A percentile compares a stretch with the other conserved stretches of the same genome.
These are phyloP conservation scores for Prunella vulgaris DNA, from an alignment of 257 asterid species.

Conservation along the genomic window DNA sequence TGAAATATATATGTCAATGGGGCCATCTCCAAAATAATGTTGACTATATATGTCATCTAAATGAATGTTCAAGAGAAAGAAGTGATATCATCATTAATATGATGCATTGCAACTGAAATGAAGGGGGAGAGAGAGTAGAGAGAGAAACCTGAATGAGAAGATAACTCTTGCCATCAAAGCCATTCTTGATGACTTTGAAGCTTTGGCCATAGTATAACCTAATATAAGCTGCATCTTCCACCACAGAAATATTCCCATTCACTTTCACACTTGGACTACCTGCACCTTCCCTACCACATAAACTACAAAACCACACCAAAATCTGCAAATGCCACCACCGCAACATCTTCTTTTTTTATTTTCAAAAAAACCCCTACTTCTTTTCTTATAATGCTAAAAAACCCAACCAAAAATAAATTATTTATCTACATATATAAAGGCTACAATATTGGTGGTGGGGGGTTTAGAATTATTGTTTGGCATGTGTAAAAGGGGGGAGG, in stretches of 20 bases:
- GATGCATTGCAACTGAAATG: not conserved
- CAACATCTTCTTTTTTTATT: slow-evolving; percentile 10
- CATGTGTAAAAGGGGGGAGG: slow-evolving; percentile 32
- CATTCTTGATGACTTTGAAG: slow-evolving; percentile 93
- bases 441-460: not conserved
- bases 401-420: not conserved
- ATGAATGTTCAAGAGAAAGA: not conserved
- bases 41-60: not conserved
- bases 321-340: slow-evolving; percentile 21
- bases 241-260: slow-evolving; percentile 65
- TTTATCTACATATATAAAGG: not conserved
- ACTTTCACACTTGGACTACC: slow-evolving; percentile 41
- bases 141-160: slow-evolving; percentile 82
- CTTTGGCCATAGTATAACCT: slow-evolving; percentile 82
- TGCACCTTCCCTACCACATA: slow-evolving; percentile 24
- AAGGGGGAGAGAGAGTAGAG: not conserved
- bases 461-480: slow-evolving; percentile 23
- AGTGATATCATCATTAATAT: no score
- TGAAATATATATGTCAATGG: no score
- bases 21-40: no score
- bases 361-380: not conserved
- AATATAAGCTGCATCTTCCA: slow-evolving; percentile 63
- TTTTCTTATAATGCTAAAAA: not conserved
- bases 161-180: slow-evolving; percentile 81
- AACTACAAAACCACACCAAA: slow-evolving; percentile 24